Base-by-base conservation (phyloP, 768 basidiomycete species). In the Scleroderma bovista region DNA sequence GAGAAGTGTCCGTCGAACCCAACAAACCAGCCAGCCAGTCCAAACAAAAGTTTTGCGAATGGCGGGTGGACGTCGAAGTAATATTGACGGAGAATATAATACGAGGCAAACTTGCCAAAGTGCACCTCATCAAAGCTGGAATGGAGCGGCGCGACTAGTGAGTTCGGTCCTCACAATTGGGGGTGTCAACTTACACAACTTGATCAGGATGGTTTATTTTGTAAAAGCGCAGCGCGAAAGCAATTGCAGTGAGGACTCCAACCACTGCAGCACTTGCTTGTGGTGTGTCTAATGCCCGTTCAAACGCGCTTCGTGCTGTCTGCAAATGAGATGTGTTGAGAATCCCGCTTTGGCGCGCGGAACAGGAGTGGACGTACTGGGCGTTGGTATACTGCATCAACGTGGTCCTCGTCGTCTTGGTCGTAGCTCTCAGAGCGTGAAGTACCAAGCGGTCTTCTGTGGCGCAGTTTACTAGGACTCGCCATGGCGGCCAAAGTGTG, bases 1-100 rank as follows among this genome's bases (percentile, higher is more conserved):
- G 83, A 77, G 69, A 97, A 99, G 45, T 85, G 75, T 36, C 96
- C 96, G 57, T 97, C 88, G 62, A 94, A 98, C 10, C 95, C 96
- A 26, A 93, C 90, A 50, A 94, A 88, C 92, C 92, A 98, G 54
- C 93, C 96, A 24, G 90, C 89, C 31, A 96, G 78, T 37, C 86
- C 96, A 61, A 95, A 91, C 22, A 99, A 76, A 52, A 99, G 78
- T 67, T 99, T 99, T 37, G 96, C 94, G 46, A 98, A 81, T 2
- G 96, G 96, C 33, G 96, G 96, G 61, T 99, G 96, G 8, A 99
- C 95, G 65, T 99, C 96, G 74, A 99, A 99, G 72, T 98, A 98
- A 73, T 97, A 99, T 69, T 96, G 82, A 56, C 95, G 79, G 41
- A 73, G 73, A 63, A 98, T 84, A 69, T 99, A 99, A 69, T 93